Evolutionary conservation across 495 filamentous ascomycete species (phyloP), one percentile per base, ranked within the genome.

Genomic region (Mytilinidion resinicola): DNA sequence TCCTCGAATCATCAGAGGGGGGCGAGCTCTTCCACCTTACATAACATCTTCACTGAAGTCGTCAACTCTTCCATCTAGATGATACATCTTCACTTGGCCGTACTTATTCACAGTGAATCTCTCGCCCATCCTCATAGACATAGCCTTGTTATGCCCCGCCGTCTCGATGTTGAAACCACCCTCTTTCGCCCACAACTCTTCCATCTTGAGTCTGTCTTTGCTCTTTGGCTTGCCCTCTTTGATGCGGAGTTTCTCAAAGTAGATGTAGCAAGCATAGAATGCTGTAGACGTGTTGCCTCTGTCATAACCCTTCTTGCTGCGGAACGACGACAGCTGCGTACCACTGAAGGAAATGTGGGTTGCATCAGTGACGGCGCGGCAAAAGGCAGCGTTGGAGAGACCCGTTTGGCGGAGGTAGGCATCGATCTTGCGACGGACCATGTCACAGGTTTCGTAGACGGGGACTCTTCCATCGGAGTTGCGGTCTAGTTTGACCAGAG

Each of bases 191-290:
- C 71, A 83, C 34, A 73, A 58, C n/a, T 72, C 41, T 66, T 85
- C 81, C 76, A 82, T 83, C 4, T 73, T 74, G 59, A 72, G 37
- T 9, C 82, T 67, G 41, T 76, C 69, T 51, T 75, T 72, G 4
- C 66, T 74, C 73, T 82, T 85, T 10, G 75, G 69, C 72, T 80
- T 82, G 11, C 72, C 72, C 61, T 80, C 72, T 44, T 73, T 73
- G 41, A 83, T 69, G 30, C 81, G 69, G 55, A 81, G 48, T 73
- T 85, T 86, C 70, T 85, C 82, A 52, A 84, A 83, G 72, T 71
- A 80, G 25, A 77, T 73, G 63, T 83, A 84, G 1, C 72, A 71
- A 11, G 73, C 75, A 51, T 82, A 81, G 60, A 75, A 83, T 6
- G 76, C 69, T 0, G 46, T 55, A 34, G 55, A 72, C 38, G 66